A percentile compares a stretch with the other conserved stretches of the same genome.
These are phyloP conservation scores for Cladosporium sp. DNA, from an alignment of 2,329 filamentous ascomycete genomes.

Conservation along the genomic window DNA sequence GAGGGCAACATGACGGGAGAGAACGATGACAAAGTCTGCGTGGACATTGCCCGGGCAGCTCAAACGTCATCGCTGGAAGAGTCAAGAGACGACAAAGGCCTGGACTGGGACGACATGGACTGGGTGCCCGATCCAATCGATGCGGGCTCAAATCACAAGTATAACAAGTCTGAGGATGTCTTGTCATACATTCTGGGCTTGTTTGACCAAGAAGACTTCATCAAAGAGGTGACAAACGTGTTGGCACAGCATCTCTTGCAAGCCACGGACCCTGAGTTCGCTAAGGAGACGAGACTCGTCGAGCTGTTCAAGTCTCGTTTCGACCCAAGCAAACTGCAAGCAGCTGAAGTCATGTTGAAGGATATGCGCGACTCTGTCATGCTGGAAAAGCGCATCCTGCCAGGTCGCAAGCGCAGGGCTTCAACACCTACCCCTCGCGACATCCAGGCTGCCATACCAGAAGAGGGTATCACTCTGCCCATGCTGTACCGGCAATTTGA, in stretches of 20 bases:
- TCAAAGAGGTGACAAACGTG: conserved; percentile 87
- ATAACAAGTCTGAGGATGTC: conserved; percentile 83
- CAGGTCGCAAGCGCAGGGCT: conserved; percentile 22
- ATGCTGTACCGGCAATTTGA: conserved; percentile 28
- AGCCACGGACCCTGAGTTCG: conserved; percentile 61
- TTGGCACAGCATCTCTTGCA: conserved; percentile 75
- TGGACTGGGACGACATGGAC: conserved; percentile 77
- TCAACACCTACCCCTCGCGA: conserved; percentile 28
- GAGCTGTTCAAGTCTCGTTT: conserved; percentile 85
- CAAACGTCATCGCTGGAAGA: conserved; percentile 56
- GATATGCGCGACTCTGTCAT: conserved; percentile 79
- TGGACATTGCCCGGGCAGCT: conserved; percentile 65
- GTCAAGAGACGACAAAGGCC: conserved; percentile 29
- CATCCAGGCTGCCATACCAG: conserved; percentile 31
- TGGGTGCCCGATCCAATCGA: conserved; percentile 94
- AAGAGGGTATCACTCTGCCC: conserved; percentile 33
- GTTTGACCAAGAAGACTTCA: conserved; percentile 89
- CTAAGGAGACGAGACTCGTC: conserved; percentile 77
- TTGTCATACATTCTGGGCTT: conserved; percentile 86
- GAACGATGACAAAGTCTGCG: conserved; percentile 49
- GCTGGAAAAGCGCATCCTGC: conserved; percentile 47
- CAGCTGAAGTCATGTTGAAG: conserved; percentile 95
- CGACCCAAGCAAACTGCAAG: conserved; percentile 79
- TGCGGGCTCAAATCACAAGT: conserved; percentile 83
- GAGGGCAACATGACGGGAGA: conserved; percentile 34